phyloP scores from a whole-genome alignment of 768 basidiomycete genomes.

The Boletus vinaceobasis region DNA sequence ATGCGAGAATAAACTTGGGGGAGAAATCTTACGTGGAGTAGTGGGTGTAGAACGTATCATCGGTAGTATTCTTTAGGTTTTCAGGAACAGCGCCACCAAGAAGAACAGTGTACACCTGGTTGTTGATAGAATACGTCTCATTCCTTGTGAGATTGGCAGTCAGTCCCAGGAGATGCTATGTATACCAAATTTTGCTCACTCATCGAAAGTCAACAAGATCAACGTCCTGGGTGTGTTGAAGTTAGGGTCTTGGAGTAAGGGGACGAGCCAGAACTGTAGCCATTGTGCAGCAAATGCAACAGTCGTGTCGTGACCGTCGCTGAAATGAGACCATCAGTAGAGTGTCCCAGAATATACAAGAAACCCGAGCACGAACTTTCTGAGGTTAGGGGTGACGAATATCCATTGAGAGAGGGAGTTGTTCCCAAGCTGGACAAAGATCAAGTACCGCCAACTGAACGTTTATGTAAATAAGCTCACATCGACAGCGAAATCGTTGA shows the following conservation, averaged over 20 bases:
- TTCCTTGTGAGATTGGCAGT: slow-evolving; percentile 11
- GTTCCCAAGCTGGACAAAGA: slow-evolving; percentile 28
- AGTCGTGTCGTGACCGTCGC: slow-evolving; percentile 59
- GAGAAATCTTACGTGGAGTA: slow-evolving; percentile 39
- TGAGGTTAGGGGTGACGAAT: slow-evolving; percentile 59
- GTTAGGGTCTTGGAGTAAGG: slow-evolving; percentile 44
- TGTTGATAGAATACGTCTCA: slow-evolving; percentile 36
- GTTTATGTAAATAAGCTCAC: slow-evolving; percentile 18
- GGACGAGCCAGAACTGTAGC: slow-evolving; percentile 48
- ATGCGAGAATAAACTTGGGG: neutral
- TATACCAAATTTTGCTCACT: slow-evolving; percentile 34
- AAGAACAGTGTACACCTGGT: slow-evolving; percentile 43
- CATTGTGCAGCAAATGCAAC: slow-evolving; percentile 46
- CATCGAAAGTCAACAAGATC: slow-evolving; percentile 60
- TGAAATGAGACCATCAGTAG: slow-evolving; percentile 18
- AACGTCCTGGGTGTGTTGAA: slow-evolving; percentile 57
- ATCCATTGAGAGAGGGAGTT: slow-evolving; percentile 53
- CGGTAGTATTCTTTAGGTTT: slow-evolving; percentile 41
- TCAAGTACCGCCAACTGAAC: neutral
- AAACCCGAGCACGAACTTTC: slow-evolving; percentile 13
- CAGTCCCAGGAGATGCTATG: neutral
- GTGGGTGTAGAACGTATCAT: slow-evolving; percentile 51
- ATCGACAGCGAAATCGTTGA: slow-evolving; percentile 59
- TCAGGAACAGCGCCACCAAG: slow-evolving; percentile 44
- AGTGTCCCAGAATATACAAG: neutral